Conservation (phyloP, 352 stramenopile genomes). For the Hyaloperonospora arabidopsidis region DNA sequence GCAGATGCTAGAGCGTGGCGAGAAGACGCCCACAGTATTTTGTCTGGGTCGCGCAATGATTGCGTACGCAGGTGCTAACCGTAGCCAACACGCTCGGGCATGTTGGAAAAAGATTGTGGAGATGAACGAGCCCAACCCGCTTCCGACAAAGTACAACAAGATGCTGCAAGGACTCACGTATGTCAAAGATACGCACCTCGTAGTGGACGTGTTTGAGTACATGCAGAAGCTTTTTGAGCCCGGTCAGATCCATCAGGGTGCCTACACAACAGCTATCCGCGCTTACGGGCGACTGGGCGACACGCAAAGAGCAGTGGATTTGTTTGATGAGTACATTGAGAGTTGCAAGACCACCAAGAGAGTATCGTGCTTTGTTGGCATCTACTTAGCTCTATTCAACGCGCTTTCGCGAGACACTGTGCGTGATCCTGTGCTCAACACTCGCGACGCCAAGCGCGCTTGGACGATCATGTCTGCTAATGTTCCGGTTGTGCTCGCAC, state of each 20-base stretch:
- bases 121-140: constrained; percentile 34
- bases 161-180: constrained; percentile 50
- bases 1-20: constrained; percentile 54
- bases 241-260: constrained; percentile 39
- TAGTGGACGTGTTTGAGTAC: constrained; percentile 56
- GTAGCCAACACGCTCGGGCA: constrained; percentile 46
- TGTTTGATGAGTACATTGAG: constrained; percentile 65
- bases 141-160: constrained; percentile 51
- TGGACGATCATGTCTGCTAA: constrained; percentile 69
- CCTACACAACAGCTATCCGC: constrained; percentile 63
- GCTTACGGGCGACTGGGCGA: constrained; percentile 56
- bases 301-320: constrained; percentile 50
- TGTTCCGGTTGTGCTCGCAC: constrained; percentile 55
- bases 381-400: constrained; percentile 79
- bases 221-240: constrained; percentile 42
- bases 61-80: constrained; percentile 67
- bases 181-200: constrained; percentile 55
- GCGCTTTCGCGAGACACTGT: constrained; percentile 62
- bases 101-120: constrained; percentile 67
- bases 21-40: constrained; percentile 56
- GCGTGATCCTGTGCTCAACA: constrained; percentile 59
- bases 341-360: constrained; percentile 27
- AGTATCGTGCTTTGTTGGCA: constrained; percentile 36
- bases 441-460: constrained; percentile 55
- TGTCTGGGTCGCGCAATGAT: constrained; percentile 71